Evolutionary conservation across 2,329 filamentous ascomycete species (phyloP).

Genomic region (Xylariaceae sp.): DNA sequence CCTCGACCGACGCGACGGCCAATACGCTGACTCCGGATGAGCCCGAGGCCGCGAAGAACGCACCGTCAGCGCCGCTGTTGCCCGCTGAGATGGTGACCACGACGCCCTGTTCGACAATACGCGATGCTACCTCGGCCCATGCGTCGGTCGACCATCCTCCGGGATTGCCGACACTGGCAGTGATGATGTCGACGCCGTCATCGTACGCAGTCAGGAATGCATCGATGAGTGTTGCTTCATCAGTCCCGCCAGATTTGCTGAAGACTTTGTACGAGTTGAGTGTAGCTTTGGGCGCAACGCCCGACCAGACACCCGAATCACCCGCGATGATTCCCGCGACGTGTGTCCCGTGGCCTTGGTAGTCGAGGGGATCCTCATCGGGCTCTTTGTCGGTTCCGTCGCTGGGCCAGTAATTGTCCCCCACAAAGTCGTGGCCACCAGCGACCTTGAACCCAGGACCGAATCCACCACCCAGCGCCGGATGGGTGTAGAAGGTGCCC

Average conservation of each 20-base stretch:
- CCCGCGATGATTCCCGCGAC: too few relatives aligned
- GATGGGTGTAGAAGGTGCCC: slow-evolving; percentile 12
- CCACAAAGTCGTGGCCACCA: slow-evolving; percentile 14
- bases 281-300: slow-evolving; percentile 26
- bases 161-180: slow-evolving; percentile 34
- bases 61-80: slow-evolving; percentile 44
- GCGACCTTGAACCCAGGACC: slow-evolving; percentile 14
- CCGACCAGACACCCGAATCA: slow-evolving; percentile 19
- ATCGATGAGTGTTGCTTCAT: slow-evolving; percentile 29
- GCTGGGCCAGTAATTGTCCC: slow-evolving; percentile 11
- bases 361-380: slow-evolving; percentile 22
- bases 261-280: slow-evolving; percentile 27
- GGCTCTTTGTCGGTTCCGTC: slow-evolving; percentile 12
- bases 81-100: slow-evolving; percentile 48
- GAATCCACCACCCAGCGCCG: slow-evolving; percentile 15
- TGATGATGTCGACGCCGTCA: slow-evolving; percentile 39
- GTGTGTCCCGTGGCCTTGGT: slow-evolving; percentile 24
- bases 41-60: slow-evolving; percentile 41
- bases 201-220: slow-evolving; percentile 31
- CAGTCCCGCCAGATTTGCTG: slow-evolving; percentile 11
- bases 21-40: slow-evolving; percentile 38
- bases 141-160: slow-evolving; percentile 33
- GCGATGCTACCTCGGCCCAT: slow-evolving; percentile 35
- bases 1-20: slow-evolving; percentile 39
- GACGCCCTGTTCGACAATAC: slow-evolving; percentile 40